Base-by-base conservation (phyloP, 202 grass and related monocot species). In the Elaeis oleifera region DNA sequence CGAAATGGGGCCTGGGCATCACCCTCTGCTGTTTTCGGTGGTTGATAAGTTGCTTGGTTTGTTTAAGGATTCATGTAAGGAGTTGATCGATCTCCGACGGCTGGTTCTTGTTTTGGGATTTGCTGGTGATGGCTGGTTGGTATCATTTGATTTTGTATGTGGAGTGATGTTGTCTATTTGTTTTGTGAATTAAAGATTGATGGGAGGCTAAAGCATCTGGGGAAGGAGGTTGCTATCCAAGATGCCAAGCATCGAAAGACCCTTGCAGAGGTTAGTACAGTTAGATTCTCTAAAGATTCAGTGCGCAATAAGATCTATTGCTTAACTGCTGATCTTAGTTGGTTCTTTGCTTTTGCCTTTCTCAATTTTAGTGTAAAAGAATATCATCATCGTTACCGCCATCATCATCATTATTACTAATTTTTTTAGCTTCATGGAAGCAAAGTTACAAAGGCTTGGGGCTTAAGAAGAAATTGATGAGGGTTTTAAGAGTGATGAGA, bases 61-160 rank as follows among this genome's bases (percentile, higher is more conserved):
- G 20, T 99, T 99, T 78, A 92, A 92, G 80, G 86, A 92, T 58
- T 99, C 94, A 1, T 99, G 94, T 80, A 99, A 99, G 85, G 94
- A 99, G 75, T 79, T 99, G 24, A 75, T 99, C 22, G 94, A 99
- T 73, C 88, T 99, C 69, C 83, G 88, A 61, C 69, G 69, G 50
- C 88, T 92, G 94, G 94, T 86, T 8, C 31, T 0, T 36, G 31
- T 36, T 36, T 36, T 7, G 5, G 31, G 31, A 3, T 63, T 66
- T 67, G 48, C 14, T 71, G 14, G 54, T 17, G 39, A 39, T 65
- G 50, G 18, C 59, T 48, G 4, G 18, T 72, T 18, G 18, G 31
- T 61, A 21, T 72, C 11, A 56, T 27, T 36, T 21, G 29, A 48
- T 71, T 11, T 19, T 19, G 20, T 20, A 56, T 53, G 58, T 0